Evolutionary conservation across 116 monocot species (phyloP).

Genomic region (Dioscorea cayenensis): DNA sequence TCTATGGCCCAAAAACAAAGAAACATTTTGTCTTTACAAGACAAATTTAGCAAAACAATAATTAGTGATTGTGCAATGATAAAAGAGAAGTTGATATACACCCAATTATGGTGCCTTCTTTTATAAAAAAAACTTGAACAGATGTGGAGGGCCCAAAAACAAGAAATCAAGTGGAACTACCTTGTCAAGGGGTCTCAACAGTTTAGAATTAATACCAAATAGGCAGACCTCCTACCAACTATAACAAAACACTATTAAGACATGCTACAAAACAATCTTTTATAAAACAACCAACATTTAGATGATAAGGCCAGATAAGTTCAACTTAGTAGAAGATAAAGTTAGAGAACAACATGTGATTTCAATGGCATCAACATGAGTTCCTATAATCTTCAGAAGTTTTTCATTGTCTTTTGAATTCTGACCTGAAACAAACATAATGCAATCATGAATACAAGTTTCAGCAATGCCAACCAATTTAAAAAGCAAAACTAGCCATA

Average conservation of each 20-base stretch:
- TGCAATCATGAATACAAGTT: neutral
- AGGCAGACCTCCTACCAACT: no score
- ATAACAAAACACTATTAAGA: no score
- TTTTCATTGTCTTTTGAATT: slow-evolving; percentile 94
- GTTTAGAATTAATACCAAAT: no score
- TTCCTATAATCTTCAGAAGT: slow-evolving; percentile 89
- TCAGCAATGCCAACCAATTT: neutral
- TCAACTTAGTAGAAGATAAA: neutral
- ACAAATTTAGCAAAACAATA: no score
- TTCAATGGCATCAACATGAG: slow-evolving; percentile 98
- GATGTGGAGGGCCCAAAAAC: no score
- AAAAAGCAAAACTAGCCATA: neutral
- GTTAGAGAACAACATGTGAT: slow-evolving; percentile 40
- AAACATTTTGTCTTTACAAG: no score
- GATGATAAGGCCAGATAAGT: neutral
- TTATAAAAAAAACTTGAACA: no score
- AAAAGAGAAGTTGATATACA: no score
- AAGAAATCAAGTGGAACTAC: no score
- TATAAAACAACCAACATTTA: neutral
- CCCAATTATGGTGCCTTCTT: no score
- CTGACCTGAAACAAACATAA: slow-evolving; percentile 46
- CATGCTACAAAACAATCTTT: neutral
- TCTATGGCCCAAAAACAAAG: neutral
- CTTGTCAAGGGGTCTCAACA: no score
- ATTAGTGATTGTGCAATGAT: no score